These are phyloP conservation scores for Apiotrichum gracile DNA, from an alignment of 1,284 basidiomycete genomes.

Conservation along the genomic window DNA sequence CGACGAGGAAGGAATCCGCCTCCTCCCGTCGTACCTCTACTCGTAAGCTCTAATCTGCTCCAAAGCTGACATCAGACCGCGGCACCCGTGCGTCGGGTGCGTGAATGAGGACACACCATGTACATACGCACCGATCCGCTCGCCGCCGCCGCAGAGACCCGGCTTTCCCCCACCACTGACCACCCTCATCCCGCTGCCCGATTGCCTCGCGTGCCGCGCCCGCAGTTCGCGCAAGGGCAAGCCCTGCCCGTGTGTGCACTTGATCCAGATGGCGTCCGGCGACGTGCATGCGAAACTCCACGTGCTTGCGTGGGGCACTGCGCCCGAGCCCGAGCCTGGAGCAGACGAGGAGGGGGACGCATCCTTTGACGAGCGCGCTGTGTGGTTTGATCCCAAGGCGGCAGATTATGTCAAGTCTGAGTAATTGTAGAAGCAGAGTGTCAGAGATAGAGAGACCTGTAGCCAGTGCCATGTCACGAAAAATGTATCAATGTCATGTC, in stretches of 20 bases:
- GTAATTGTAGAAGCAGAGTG: no score
- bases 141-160: background rate
- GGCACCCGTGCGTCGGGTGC: background rate
- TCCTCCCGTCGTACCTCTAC: constrained; percentile 7
- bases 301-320: background rate
- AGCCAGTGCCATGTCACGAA: background rate
- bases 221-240: background rate
- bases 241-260: background rate
- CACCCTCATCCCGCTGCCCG: background rate
- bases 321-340: no score
- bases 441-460: no score
- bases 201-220: background rate
- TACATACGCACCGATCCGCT: background rate
- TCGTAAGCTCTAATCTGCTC: background rate
- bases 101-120: background rate
- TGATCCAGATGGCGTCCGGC: background rate
- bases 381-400: background rate
- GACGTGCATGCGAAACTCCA: background rate
- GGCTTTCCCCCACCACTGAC: background rate
- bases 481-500: no score
- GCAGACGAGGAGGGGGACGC: background rate
- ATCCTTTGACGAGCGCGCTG: background rate
- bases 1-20: background rate
- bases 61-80: constrained; percentile 1
- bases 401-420: background rate